phyloP scores from a whole-genome alignment of 805 yeast genomes.

The Barnettozyma siamensis region DNA sequence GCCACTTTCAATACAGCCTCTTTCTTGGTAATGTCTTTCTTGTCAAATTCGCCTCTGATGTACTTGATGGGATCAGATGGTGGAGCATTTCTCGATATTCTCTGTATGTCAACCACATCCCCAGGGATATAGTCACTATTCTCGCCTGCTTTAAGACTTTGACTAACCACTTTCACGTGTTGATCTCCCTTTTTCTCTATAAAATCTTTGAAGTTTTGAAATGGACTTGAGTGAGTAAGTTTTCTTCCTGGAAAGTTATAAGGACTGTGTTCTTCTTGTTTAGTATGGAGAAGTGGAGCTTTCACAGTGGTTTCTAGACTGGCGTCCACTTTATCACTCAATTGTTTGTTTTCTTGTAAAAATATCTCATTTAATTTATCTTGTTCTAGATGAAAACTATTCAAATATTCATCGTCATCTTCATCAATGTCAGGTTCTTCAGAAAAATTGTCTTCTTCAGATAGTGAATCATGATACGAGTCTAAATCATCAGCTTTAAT shows the following conservation, averaged over 20 bases:
- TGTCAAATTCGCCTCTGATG: slow-evolving; percentile 2
- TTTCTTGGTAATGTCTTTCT: slow-evolving; percentile 5
- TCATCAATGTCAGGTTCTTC: not conserved
- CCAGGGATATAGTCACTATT: not conserved
- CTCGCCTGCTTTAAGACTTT: not conserved
- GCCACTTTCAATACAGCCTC: slow-evolving; percentile 1
- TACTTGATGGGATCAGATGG: slow-evolving; percentile 16
- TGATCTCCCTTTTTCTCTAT: slow-evolving; percentile 7
- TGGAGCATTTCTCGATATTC: slow-evolving; percentile 18
- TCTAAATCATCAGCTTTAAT: not conserved
- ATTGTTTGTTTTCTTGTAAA: not conserved
- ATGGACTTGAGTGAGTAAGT: slow-evolving; percentile 5
- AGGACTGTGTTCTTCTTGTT: slow-evolving; percentile 19
- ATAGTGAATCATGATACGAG: not conserved
- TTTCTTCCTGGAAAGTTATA: slow-evolving; percentile 10
- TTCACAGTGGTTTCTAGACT: slow-evolving; percentile 2
- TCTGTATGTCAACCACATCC: slow-evolving; percentile 5
- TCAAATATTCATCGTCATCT: not conserved
- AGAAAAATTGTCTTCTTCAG: not conserved
- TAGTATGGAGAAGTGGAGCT: not conserved
- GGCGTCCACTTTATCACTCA: not conserved
- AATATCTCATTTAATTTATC: not conserved
- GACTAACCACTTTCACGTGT: slow-evolving; percentile 15
- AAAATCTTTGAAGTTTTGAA: slow-evolving; percentile 13
- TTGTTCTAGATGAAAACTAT: not conserved